Evolutionary conservation across 208 protist genomes (phyloP).

Genomic region (Leishmania major): DNA sequence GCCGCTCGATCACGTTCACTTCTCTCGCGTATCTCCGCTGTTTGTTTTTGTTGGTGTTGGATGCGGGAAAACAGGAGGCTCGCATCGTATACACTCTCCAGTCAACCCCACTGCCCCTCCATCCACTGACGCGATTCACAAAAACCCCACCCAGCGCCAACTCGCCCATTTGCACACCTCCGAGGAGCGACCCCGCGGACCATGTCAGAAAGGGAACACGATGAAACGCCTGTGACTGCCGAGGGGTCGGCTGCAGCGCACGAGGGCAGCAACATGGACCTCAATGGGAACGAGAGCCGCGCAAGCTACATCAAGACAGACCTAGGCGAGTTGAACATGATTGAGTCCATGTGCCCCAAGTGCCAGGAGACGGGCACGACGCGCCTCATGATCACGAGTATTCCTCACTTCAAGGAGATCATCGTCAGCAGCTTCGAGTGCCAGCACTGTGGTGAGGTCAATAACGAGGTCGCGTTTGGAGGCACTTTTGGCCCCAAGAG

Average conservation of each 20-base stretch:
- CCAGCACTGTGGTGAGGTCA: conserved; percentile 79
- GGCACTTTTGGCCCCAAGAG: conserved; percentile 82
- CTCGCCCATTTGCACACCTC: background rate
- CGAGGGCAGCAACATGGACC: background rate
- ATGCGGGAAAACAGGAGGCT: background rate
- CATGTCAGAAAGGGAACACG: conserved; percentile 1
- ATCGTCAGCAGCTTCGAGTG: conserved; percentile 94
- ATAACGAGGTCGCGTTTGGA: conserved; percentile 93
- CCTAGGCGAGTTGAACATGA: conserved; percentile 86
- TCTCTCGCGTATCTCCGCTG: background rate
- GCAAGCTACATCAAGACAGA: conserved; percentile 75
- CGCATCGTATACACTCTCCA: background rate
- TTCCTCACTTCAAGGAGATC: conserved; percentile 93
- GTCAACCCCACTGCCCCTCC: background rate
- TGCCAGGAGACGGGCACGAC: conserved; percentile 89
- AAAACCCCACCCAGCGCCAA: background rate
- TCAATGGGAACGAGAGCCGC: conserved; percentile 16
- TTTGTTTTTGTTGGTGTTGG: background rate
- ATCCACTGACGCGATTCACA: background rate
- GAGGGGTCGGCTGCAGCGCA: conserved; percentile 11
- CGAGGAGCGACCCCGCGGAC: background rate
- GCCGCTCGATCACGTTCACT: background rate
- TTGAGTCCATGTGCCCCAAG: conserved; percentile 89
- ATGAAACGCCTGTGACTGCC: background rate
- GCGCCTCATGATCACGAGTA: conserved; percentile 90